Base-by-base conservation (phyloP, 371 early-diverging fungal species). In the Globomyces sp. region DNA sequence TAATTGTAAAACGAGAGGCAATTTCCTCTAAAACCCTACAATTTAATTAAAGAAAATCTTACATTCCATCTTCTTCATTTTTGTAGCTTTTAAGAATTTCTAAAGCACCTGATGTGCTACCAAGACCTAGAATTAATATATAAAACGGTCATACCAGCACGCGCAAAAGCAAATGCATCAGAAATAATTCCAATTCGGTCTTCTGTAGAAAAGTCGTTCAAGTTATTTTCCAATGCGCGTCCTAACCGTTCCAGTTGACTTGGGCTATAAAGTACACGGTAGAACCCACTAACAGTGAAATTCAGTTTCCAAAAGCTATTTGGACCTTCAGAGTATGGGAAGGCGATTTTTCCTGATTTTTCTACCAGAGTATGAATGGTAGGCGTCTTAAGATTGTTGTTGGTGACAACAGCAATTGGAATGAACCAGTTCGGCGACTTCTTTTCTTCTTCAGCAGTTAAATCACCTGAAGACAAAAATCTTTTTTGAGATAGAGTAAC, bases 381-480 rank as follows among this genome's bases (percentile, higher is more conserved):
- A 43, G 76, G 67, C 8, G 46, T 45, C n/a, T 67, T 63, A 45
- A 70, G 57, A 41, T 58, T 66, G 50, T 74, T 40, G 69, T 70
- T 71, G 4, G 77, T 65, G 37, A 68, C 57, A 41, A 90, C 68
- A 1, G 77, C 75, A 11, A 92, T 70, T 1, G 92, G 92, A 4
- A 92, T 85, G 80, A 85, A 87, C 92, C 95, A 94, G 13, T 83
- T 64, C 1, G 82, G 74, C 42, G 72, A 68, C 58, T 53, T 44
- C 10, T 13, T 42, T 11, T 87, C 84, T 59, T 91, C 93, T 1
- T 84, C 89, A 4, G 83, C 76, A n/a, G 73, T 83, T 24, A 83
- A 75, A 65, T 90, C 86, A 37, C 92, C 92, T 2, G 88, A 81
- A 10, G 90, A 82, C 52, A 94, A 79, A 79, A 85, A 93, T 4